These are phyloP conservation scores for Penicillium argentinense DNA, from an alignment of 495 filamentous ascomycete species.

Conservation along the genomic window DNA sequence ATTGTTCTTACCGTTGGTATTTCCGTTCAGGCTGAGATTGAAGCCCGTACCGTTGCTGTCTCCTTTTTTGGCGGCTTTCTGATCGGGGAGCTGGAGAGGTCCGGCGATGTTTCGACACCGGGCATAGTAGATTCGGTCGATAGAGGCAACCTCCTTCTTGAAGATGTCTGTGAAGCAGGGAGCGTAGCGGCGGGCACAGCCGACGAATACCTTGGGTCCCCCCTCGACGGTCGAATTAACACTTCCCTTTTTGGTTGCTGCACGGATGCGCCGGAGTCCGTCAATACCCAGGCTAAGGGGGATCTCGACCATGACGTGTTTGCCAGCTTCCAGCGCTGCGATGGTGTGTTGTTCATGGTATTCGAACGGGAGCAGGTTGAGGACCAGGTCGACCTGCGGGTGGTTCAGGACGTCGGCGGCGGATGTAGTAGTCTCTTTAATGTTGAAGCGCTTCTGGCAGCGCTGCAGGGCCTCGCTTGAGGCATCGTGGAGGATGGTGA, in stretches of 20 bases:
- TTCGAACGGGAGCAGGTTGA: conserved; percentile 52
- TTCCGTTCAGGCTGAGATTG: not conserved
- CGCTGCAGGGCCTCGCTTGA: conserved; percentile 11
- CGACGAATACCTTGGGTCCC: conserved; percentile 49
- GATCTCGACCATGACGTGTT: conserved; percentile 57
- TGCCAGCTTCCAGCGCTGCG: conserved; percentile 48
- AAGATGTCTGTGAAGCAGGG: conserved; percentile 49
- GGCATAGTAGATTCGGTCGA: conserved; percentile 53
- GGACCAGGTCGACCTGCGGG: conserved; percentile 46
- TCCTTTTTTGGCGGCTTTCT: not conserved
- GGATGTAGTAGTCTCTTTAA: conserved; percentile 11
- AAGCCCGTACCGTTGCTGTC: not conserved
- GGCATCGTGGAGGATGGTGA: conserved; percentile 43
- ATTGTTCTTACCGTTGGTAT: not conserved
- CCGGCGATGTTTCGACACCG: conserved; percentile 55
- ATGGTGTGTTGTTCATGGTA: conserved; percentile 51
- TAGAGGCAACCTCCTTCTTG: conserved; percentile 41
- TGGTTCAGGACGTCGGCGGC: conserved; percentile 17
- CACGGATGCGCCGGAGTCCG: conserved; percentile 40
- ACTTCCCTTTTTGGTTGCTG: conserved; percentile 30
- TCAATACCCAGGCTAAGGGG: conserved; percentile 48
- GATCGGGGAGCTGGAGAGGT: conserved; percentile 18
- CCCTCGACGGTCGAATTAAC: conserved; percentile 11
- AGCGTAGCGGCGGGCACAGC: conserved; percentile 56
- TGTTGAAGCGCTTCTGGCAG: conserved; percentile 12